Percentiles rank a stretch among this genome's conserved stretches.
phyloP scores from a whole-genome alignment of 345 rosid genomes.

The Euclidium syriacum region DNA sequence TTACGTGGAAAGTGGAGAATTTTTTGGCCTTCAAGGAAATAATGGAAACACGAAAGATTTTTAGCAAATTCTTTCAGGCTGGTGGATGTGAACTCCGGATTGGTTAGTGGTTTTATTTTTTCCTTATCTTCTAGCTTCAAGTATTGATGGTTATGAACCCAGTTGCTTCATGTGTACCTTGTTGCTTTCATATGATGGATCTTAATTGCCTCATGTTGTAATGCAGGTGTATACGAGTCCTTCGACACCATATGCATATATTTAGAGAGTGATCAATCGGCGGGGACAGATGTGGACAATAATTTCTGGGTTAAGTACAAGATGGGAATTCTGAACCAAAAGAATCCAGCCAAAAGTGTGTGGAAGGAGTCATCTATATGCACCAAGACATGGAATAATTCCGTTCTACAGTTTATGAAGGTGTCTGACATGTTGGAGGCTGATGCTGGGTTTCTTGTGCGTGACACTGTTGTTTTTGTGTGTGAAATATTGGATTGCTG shows the following conservation, averaged over 20 bases:
- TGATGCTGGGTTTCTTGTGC: slow-evolving; percentile 98
- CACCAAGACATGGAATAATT: slow-evolving; percentile 99
- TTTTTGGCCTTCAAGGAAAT: slow-evolving; percentile 94
- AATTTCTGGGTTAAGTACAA: slow-evolving; percentile 99
- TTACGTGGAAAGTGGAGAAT: slow-evolving; percentile 99
- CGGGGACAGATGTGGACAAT: slow-evolving; percentile 85
- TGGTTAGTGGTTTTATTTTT: slow-evolving; percentile 64
- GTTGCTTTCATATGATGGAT: too few species aligned
- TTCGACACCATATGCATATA: slow-evolving; percentile 99
- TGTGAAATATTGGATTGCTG: slow-evolving; percentile 98
- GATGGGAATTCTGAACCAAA: slow-evolving; percentile 97
- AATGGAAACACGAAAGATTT: slow-evolving; percentile 97
- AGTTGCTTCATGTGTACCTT: too few species aligned
- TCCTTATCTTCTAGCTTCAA: slow-evolving; percentile 13
- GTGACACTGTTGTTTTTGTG: slow-evolving; percentile 96
- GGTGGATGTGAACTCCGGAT: slow-evolving; percentile 99
- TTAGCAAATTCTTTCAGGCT: slow-evolving; percentile 98
- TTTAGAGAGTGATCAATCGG: slow-evolving; percentile 96
- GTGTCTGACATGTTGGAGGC: slow-evolving; percentile 98
- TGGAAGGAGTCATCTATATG: slow-evolving; percentile 99
- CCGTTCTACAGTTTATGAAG: slow-evolving; percentile 98
- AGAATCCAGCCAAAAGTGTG: slow-evolving; percentile 84
- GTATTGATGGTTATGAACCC: slow-evolving; percentile 21
- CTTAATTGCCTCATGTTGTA: slow-evolving; percentile 32
- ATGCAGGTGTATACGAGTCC: slow-evolving; percentile 98